Percentiles rank a stretch among this genome's conserved stretches.
Evolutionary conservation across 768 basidiomycete species (phyloP).

Genomic region (Kwoniella sp.): DNA sequence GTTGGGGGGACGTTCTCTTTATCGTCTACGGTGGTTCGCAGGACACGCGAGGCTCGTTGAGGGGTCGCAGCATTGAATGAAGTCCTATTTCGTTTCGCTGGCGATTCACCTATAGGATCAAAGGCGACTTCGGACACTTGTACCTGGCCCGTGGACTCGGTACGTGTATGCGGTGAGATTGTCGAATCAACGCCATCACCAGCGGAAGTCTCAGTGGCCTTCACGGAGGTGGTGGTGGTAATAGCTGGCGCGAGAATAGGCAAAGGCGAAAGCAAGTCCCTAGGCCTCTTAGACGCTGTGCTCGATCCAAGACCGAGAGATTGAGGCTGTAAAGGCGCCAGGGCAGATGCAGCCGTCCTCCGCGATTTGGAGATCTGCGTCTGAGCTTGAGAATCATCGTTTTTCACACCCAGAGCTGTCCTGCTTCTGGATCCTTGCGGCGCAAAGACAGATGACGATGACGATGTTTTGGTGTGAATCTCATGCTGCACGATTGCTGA

Average conservation of each 20-base stretch:
- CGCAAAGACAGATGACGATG: too few relatives aligned
- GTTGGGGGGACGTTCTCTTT: conserved; percentile 37
- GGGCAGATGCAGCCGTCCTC: conserved; percentile 3
- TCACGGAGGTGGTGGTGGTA: neutral
- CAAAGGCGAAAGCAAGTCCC: conserved; percentile 19
- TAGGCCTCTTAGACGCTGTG: conserved; percentile 6
- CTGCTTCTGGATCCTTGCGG: neutral
- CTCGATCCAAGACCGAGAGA: neutral
- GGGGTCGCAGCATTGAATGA: neutral
- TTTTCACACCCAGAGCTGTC: neutral
- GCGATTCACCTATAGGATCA: conserved; percentile 15
- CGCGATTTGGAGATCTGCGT: conserved; percentile 11
- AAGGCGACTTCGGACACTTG: neutral
- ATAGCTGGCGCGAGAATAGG: conserved; percentile 9
- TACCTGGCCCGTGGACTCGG: neutral
- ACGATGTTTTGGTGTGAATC: conserved; percentile 3
- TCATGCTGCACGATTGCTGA: too few relatives aligned
- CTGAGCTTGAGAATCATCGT: neutral
- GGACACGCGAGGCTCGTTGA: neutral
- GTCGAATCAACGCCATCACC: too few relatives aligned
- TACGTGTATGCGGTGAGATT: too few relatives aligned
- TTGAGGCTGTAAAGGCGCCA: conserved; percentile 5
- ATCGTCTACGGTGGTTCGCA: conserved; percentile 7
- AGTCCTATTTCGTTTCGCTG: conserved; percentile 9
- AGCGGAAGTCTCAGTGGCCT: too few relatives aligned